Conservation (phyloP, 441 rosid species). For the Eruca vesicaria region DNA sequence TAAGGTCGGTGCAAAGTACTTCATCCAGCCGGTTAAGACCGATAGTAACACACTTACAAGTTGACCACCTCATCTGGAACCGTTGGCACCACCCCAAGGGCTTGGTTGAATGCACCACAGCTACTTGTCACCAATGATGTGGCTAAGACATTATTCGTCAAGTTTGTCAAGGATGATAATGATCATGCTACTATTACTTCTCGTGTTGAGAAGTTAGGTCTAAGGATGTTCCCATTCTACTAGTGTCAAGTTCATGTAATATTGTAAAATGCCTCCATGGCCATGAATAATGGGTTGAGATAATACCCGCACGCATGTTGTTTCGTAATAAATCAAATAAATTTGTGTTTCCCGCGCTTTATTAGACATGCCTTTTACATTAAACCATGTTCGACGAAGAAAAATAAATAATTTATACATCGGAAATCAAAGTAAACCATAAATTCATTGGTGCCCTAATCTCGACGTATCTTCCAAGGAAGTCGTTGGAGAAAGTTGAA, state of each 20-base stretch:
- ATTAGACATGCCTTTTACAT: not conserved
- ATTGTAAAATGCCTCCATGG: not conserved
- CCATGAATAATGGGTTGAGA: slow-evolving; percentile 11
- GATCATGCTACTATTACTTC: not conserved
- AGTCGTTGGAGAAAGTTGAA: too few relatives aligned
- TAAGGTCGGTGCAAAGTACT: not conserved
- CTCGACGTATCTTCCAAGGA: too few relatives aligned
- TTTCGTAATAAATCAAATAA: not conserved
- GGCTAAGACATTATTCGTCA: not conserved
- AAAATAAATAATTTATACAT: too few relatives aligned
- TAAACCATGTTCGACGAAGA: too few relatives aligned
- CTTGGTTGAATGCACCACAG: not conserved
- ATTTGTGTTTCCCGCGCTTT: not conserved
- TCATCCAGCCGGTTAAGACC: slow-evolving; percentile 4
- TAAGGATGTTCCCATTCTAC: too few relatives aligned
- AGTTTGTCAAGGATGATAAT: not conserved
- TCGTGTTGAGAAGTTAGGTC: too few relatives aligned
- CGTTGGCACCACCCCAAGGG: not conserved
- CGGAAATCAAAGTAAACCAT: too few relatives aligned
- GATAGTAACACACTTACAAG: slow-evolving; percentile 12
- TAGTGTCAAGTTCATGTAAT: not conserved
- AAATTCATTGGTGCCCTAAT: too few relatives aligned
- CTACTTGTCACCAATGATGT: slow-evolving; percentile 7
- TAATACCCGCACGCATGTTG: not conserved
- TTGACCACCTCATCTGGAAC: not conserved